Evolutionary conservation across 495 filamentous ascomycete species (phyloP), one percentile per base, ranked within the genome.

Genomic region (Penicillium pancosmium): DNA sequence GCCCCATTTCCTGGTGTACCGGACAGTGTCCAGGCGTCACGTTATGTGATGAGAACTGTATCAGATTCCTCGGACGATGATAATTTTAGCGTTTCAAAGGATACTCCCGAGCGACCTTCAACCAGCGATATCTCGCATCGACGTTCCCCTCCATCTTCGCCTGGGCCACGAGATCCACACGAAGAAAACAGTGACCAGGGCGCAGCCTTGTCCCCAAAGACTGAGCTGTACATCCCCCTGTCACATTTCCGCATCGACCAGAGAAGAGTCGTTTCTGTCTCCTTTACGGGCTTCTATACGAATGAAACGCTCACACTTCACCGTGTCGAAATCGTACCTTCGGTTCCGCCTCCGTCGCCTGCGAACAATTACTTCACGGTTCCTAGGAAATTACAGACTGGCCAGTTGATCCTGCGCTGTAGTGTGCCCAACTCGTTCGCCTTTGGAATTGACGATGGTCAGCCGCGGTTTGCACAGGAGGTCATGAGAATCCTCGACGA

Each of bases 381-480:
- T 27, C 86, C 88, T 1, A 64, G 70, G 43, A 91, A 91, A 71
- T 68, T 89, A 15, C 80, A 86, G 0, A 87, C 78, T 1, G 88
- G 88, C 4, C 75, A 71, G 4, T 70, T 92, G 36, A 71, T 85
- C 36, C 85, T 91, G 58, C 73, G 80, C 11, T 92, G 89, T 78
- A 86, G 79, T 38, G 79, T 87, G 9, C 88, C 89, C 47, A 88
- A 90, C 66, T 86, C 82, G 0, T 91, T 92, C 69, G 89, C 89
- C 0, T 90, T 92, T 68, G 89, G 89, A 52, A 92, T 92, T 63
- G 89, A 92, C 69, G 89, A 92, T 70, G 89, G 89, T 6, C 75
- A 83, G 58, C 89, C 89, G 7, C 56, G 75, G 34, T 79, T 78
- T 56, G 86, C 88, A 5, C 78, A 85, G 61, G 65, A 82, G 57